These are phyloP conservation scores for Geotrichum siamense DNA, from an alignment of 1,139 yeast genomes.

Conservation along the genomic window DNA sequence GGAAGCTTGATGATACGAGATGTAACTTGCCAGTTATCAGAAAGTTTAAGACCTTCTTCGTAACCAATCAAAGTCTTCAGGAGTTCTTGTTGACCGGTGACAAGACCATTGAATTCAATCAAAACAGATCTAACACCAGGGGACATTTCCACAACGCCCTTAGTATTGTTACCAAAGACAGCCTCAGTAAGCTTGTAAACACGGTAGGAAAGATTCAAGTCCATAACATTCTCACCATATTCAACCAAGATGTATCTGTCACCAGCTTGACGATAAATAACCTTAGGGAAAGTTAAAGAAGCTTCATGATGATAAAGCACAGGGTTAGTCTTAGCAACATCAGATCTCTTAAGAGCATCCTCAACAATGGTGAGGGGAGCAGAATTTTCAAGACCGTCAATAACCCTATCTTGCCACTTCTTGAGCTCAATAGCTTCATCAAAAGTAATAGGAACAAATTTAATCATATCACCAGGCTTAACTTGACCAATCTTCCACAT, in stretches of 20 bases:
- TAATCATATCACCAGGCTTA: constrained; percentile 82
- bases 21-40: constrained; percentile 76
- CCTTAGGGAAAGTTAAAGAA: constrained; percentile 53
- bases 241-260: constrained; percentile 87
- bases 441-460: constrained; percentile 69
- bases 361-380: constrained; percentile 17
- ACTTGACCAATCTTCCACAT: constrained; percentile 99
- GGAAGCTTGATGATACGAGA: constrained; percentile 81
- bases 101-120: constrained; percentile 64
- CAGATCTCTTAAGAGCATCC: constrained; percentile 12
- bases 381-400: constrained; percentile 20
- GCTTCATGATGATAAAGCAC: constrained; percentile 43
- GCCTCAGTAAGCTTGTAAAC: constrained; percentile 73
- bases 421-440: constrained; percentile 61
- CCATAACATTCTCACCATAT: constrained; percentile 84
- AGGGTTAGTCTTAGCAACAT: constrained; percentile 37
- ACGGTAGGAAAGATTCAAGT: constrained; percentile 76
- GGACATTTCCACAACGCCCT: constrained; percentile 89
- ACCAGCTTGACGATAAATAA: constrained; percentile 92
- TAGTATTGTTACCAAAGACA: constrained; percentile 48
- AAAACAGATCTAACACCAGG: constrained; percentile 94
- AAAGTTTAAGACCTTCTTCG: constrained; percentile 66
- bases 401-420: constrained; percentile 46
- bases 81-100: constrained; percentile 50
- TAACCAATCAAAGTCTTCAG: constrained; percentile 60